A percentile compares a stretch with the other conserved stretches of the same genome.
phyloP scores from a whole-genome alignment of 768 basidiomycete genomes.

The Xerocomellus intermedius region DNA sequence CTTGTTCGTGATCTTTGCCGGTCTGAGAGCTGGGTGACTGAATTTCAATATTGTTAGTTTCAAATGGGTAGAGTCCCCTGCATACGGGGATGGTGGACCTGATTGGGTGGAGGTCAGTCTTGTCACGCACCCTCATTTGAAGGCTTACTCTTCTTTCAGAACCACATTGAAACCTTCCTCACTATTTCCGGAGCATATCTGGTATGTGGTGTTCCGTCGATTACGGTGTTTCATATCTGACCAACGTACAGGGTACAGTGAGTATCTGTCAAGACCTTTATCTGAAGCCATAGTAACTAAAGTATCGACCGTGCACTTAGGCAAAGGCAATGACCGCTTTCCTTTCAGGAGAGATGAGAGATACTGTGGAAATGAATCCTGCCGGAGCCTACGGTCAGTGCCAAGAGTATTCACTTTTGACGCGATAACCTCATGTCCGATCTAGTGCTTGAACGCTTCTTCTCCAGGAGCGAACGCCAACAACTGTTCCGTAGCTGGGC shows the following conservation, averaged over 20 bases:
- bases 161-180: conserved; percentile 83
- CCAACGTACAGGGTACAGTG: conserved; percentile 63
- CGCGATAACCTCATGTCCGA: neutral
- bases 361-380: conserved; percentile 83
- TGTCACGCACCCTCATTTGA: neutral
- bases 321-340: conserved; percentile 95
- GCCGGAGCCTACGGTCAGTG: conserved; percentile 70
- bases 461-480: conserved; percentile 85
- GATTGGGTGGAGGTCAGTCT: conserved; percentile 83
- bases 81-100: conserved; percentile 76
- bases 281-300: neutral
- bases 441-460: conserved; percentile 81
- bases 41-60: conserved; percentile 47
- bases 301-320: conserved; percentile 36
- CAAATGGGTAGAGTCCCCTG: conserved; percentile 94
- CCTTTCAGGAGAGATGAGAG: conserved; percentile 93
- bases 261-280: conserved; percentile 23
- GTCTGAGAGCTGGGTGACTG: neutral
- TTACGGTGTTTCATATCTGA: neutral
- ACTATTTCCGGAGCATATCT: conserved; percentile 86
- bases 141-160: conserved; percentile 37
- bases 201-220: conserved; percentile 39
- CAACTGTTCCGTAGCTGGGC: conserved; percentile 94
- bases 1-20: conserved; percentile 59
- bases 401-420: neutral